Evolutionary conservation across 176 grass and related monocot genomes (phyloP).

Genomic region (Triticum aestivum): DNA sequence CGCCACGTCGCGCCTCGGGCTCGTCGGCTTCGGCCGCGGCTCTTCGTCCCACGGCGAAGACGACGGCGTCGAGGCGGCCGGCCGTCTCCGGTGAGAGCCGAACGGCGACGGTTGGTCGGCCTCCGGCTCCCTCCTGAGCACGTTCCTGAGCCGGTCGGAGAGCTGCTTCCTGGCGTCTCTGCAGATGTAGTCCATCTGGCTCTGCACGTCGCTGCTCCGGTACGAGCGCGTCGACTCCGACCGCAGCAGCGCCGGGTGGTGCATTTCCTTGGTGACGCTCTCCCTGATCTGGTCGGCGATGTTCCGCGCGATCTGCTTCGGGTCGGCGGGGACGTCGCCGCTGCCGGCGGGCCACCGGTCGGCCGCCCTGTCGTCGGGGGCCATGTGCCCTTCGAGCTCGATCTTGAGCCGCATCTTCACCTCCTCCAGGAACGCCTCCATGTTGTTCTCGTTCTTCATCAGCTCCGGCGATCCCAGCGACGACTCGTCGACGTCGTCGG

Average conservation of each 20-base stretch:
- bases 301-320: constrained; percentile 67
- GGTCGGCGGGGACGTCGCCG: constrained; percentile 38
- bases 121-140: constrained; percentile 57
- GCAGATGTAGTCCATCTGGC: constrained; percentile 48
- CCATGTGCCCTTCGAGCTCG: constrained; percentile 66
- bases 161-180: constrained; percentile 61
- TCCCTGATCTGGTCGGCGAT: constrained; percentile 78
- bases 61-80: neutral
- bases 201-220: constrained; percentile 49
- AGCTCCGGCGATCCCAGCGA: constrained; percentile 78
- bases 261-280: constrained; percentile 57
- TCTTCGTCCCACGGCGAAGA: constrained; percentile 49
- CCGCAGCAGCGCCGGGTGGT: constrained; percentile 44
- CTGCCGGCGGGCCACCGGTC: constrained; percentile 23
- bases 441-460: constrained; percentile 79
- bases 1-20: constrained; percentile 20
- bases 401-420: constrained; percentile 80
- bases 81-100: constrained; percentile 27
- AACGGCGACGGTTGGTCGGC: constrained; percentile 8
- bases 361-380: constrained; percentile 25
- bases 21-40: constrained; percentile 33
- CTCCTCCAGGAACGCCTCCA: constrained; percentile 90
- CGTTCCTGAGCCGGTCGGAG: constrained; percentile 71
- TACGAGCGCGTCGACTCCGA: constrained; percentile 68
- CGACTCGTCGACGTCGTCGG: constrained; percentile 64